Evolutionary conservation across 257 asterid genomes (phyloP).

Genomic region (Fraxinus americana): DNA sequence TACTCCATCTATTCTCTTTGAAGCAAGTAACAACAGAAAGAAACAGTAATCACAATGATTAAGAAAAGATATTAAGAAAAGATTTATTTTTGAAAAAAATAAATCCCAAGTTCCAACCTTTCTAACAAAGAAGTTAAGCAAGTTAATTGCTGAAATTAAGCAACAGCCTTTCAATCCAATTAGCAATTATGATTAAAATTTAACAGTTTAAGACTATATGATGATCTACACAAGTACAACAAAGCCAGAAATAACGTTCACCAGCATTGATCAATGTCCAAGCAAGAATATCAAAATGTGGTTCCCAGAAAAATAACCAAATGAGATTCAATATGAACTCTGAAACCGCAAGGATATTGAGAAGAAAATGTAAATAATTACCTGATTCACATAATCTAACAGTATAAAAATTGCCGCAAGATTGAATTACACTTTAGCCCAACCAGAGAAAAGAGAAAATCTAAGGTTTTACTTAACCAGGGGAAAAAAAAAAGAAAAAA

Average conservation of each 20-base stretch:
- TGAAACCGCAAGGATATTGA: constrained; percentile 16
- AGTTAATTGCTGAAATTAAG: neutral
- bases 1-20: neutral
- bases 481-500: neutral
- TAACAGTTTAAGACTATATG: neutral
- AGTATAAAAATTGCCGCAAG: constrained; percentile 3
- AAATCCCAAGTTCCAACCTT: too few species aligned
- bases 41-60: constrained; percentile 5
- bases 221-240: neutral
- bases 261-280: constrained; percentile 4
- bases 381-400: neutral
- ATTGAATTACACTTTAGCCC: constrained; percentile 16
- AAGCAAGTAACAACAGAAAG: constrained; percentile 8
- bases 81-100: neutral
- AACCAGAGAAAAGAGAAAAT: neutral
- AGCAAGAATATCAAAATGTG: constrained; percentile 2
- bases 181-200: neutral
- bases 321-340: constrained; percentile 9
- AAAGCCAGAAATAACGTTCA: neutral
- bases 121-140: neutral
- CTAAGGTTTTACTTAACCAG: constrained; percentile 24
- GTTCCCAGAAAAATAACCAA: neutral
- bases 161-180: neutral
- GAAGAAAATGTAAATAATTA: constrained; percentile 9
- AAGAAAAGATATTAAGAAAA: neutral